Base-by-base conservation (phyloP, 129 eudicot genomes). In the Escallonia herrerae region DNA sequence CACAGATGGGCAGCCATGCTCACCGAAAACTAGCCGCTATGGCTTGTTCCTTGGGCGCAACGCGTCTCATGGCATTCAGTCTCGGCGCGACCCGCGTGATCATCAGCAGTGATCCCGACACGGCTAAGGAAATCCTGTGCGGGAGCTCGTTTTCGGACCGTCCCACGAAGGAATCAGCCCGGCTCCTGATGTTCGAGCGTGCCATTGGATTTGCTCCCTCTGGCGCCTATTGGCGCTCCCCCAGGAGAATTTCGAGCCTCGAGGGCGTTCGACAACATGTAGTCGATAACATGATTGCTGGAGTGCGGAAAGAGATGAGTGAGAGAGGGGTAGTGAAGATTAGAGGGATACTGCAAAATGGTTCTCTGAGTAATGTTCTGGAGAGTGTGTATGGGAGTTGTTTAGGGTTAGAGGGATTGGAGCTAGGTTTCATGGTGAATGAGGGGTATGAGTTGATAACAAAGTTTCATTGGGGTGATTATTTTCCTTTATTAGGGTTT, bases 131-230 rank as follows among this genome's bases (percentile, higher is more conserved):
- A 62, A 84, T 90, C 38, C 66, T 90, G 37, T 74, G 74, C 43
- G 84, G 91, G 6, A 72, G 73, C 38, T 75, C 87, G 0, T 90
- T 90, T 56, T 72, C 95, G 6, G 80, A 86, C 78, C 97, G 97
- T 15, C 97, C 97, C 12, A 58, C 84, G 12, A 90, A 81, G 58
- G 87, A 84, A 65, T 86, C 97, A 0, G 88, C 97, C 0, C 83
- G 80, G 15, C 51, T 76, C 14, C 70, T 90, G 60, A 84, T 86
- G 97, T 90, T 90, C 49, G 86, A 86, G 14, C 80, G 97, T 42
- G 95, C 97, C 77, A 86, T 90, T 72, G 97, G 97, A 13, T 90
- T 90, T 7, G 90, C 97, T 4, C 95, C 95, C 8, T 72, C 77
- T 3, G 91, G 91, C 15, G 41, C 64, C 6, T 84, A 86, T 48